Evolutionary conservation across 768 basidiomycete species (phyloP).

Genomic region (Boletus tomentosulus): DNA sequence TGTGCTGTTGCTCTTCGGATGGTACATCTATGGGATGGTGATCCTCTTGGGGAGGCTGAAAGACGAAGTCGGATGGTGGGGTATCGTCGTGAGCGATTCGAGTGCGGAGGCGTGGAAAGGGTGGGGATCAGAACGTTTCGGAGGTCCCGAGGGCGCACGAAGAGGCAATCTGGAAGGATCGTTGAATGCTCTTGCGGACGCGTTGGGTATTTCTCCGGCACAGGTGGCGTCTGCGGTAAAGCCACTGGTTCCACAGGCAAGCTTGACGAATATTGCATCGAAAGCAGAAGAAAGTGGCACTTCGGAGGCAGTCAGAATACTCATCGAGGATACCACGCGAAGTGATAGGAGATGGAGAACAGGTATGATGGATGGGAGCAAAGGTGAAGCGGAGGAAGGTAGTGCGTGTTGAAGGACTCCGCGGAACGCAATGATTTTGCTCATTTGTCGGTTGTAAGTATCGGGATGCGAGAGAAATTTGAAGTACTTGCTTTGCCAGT

Average conservation of each 20-base stretch:
- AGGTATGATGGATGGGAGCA: not conserved
- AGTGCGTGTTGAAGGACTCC: not conserved
- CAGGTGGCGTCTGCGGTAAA: constrained; percentile 63
- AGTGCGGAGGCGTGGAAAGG: not conserved
- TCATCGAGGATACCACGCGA: constrained; percentile 15
- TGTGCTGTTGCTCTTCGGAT: constrained; percentile 41
- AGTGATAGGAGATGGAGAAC: too few species aligned
- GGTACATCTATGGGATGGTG: constrained; percentile 48
- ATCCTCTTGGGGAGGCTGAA: constrained; percentile 42
- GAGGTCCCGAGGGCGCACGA: not conserved
- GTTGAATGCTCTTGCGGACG: constrained; percentile 57
- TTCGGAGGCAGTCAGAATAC: constrained; percentile 39
- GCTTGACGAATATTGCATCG: constrained; percentile 48
- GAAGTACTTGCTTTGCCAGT: too few species aligned
- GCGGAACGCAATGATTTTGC: not conserved
- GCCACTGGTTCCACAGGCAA: constrained; percentile 57
- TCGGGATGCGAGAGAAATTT: too few species aligned
- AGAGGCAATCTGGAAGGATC: constrained; percentile 44
- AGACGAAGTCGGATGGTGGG: constrained; percentile 61
- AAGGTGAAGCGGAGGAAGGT: not conserved
- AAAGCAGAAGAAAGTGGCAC: constrained; percentile 42
- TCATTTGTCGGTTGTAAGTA: not conserved
- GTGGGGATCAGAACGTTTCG: constrained; percentile 1
- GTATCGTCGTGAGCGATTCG: constrained; percentile 4
- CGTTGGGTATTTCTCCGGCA: constrained; percentile 55